Conservation (phyloP, 2,329 filamentous ascomycete species). For the Exserohilum rostratum region DNA sequence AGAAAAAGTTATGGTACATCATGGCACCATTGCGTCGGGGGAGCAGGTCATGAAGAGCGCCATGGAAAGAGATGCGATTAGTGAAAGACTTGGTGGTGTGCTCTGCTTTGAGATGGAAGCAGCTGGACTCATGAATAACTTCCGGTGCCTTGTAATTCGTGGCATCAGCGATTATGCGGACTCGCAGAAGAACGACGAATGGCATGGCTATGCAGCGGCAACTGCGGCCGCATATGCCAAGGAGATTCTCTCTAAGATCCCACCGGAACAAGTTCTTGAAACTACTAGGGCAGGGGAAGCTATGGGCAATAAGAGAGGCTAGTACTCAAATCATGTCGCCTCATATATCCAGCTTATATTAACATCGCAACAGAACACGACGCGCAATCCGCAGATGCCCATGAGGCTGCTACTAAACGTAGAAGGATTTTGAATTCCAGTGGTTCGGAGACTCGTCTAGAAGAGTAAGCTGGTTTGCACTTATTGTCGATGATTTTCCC, state of each 20-base stretch:
- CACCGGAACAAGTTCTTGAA: neutral
- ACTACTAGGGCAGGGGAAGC: neutral
- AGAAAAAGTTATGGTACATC: constrained; percentile 38
- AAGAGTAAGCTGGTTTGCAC: neutral
- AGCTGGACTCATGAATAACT: constrained; percentile 5
- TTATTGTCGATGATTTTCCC: neutral
- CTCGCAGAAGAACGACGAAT: constrained; percentile 2
- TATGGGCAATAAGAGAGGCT: neutral
- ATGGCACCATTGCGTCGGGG: constrained; percentile 51
- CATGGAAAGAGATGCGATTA: constrained; percentile 44
- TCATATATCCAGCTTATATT: neutral
- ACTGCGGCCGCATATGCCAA: constrained; percentile 24
- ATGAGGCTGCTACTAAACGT: neutral
- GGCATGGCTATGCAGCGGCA: constrained; percentile 29
- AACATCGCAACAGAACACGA: neutral
- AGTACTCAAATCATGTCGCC: neutral
- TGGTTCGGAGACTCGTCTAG: neutral
- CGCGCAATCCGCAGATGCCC: neutral
- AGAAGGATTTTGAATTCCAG: neutral
- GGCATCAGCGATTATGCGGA: constrained; percentile 34
- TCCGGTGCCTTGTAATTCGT: constrained; percentile 25
- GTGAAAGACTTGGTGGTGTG: constrained; percentile 22
- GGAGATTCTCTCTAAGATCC: neutral
- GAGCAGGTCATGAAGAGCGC: constrained; percentile 53
- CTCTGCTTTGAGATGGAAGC: constrained; percentile 20